Conservation (phyloP, 306 rosid genomes). For the Malus sylvestris region DNA sequence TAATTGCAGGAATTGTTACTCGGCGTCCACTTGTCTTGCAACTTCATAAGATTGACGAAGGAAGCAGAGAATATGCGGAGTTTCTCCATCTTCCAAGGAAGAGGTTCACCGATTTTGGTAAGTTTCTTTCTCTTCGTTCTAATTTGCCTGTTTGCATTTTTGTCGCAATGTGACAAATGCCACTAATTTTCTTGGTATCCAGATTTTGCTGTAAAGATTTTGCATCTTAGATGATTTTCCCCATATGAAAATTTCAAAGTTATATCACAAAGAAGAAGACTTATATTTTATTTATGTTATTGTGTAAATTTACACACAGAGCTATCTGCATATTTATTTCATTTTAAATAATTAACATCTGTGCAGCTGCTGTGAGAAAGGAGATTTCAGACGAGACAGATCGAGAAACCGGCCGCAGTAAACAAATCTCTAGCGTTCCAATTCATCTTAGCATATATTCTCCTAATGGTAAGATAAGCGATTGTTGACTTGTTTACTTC, state of each 20-base stretch:
- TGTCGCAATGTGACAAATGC: not conserved
- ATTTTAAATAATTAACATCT: conserved; percentile 4
- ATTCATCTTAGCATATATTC: conserved; percentile 93
- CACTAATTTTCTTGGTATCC: not conserved
- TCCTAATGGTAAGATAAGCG: conserved; percentile 57
- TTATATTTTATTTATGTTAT: not conserved
- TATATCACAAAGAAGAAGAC: not conserved
- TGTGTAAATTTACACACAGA: not conserved
- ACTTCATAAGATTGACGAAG: conserved; percentile 72
- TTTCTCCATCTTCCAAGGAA: conserved; percentile 83
- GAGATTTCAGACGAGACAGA: conserved; percentile 95
- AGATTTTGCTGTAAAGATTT: not conserved
- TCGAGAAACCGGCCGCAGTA: conserved; percentile 87
- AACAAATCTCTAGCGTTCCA: conserved; percentile 78
- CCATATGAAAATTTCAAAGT: not conserved
- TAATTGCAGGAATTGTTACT: conserved; percentile 77
- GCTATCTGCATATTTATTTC: not conserved
- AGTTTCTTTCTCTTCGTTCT: not conserved
- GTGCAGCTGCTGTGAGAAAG: conserved; percentile 84
- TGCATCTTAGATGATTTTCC: not conserved
- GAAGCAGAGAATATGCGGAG: conserved; percentile 87
- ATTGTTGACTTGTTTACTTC: not conserved
- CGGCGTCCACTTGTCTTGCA: conserved; percentile 89
- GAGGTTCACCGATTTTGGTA: conserved; percentile 74
- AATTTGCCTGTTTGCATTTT: not conserved